These are phyloP conservation scores for Scorias spongiosa DNA, from an alignment of 2,329 filamentous ascomycete genomes.

Conservation along the genomic window DNA sequence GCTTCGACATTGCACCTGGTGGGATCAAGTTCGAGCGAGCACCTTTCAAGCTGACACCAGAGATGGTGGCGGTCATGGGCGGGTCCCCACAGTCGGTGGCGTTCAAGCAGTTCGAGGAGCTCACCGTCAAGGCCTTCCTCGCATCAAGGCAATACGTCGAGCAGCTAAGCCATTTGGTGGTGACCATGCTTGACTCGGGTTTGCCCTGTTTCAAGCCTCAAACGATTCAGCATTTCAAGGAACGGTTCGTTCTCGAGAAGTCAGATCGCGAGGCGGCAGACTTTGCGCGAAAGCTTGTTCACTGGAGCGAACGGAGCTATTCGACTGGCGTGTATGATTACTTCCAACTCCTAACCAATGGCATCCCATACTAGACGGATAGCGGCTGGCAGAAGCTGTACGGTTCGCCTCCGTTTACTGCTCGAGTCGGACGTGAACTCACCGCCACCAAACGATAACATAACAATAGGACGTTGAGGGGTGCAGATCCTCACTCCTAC, in stretches of 20 bases:
- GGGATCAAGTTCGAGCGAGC: constrained; percentile 96
- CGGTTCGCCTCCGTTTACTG: no score
- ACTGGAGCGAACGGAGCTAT: constrained; percentile 79
- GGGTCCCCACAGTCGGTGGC: constrained; percentile 65
- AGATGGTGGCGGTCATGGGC: constrained; percentile 99
- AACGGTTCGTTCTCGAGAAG: constrained; percentile 85
- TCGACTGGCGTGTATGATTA: constrained; percentile 94
- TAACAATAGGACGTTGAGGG: no score
- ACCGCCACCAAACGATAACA: no score
- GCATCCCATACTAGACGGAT: constrained; percentile 65
- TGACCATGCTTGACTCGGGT: constrained; percentile 90
- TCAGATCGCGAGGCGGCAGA: constrained; percentile 86
- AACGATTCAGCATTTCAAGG: constrained; percentile 80
- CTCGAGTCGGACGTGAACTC: no score
- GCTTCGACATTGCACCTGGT: constrained; percentile 94
- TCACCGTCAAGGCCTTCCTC: constrained; percentile 90
- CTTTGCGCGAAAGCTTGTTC: constrained; percentile 78
- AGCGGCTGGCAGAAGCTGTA: no score
- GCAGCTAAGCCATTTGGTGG: constrained; percentile 77
- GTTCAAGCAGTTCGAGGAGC: constrained; percentile 91
- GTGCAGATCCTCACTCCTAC: no score
- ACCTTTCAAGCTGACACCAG: constrained; percentile 91
- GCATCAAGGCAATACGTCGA: constrained; percentile 74
- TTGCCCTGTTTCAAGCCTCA: constrained; percentile 96
- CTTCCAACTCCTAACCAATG: constrained; percentile 93